Base-by-base conservation (phyloP, 1,139 yeast genomes). In the Pichia sp. region DNA sequence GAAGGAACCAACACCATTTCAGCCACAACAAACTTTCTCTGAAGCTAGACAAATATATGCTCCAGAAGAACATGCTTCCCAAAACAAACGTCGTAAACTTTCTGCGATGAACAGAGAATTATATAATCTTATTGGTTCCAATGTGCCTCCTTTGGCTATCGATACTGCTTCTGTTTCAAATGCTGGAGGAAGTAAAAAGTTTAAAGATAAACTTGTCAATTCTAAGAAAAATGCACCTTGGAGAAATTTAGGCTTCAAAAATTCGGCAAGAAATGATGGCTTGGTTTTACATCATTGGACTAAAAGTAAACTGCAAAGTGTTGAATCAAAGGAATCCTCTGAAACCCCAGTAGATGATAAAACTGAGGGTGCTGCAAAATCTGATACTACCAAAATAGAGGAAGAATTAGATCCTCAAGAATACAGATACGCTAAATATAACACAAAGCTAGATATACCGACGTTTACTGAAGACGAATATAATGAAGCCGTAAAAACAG, bases 51-150 rank as follows among this genome's bases (percentile, higher is more conserved):
- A 48, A 37, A 30, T 42, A 2, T 50, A 50, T 32, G 33, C 44
- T 26, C 41, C 52, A 23, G 54, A 51, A 23, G 51, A 50, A 12
- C 49, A 42, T 43, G 53, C 55, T 6, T 46, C 53, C 9, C 40
- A 40, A 16, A 47, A 51, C 24, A 58, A 61, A 44, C 56, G 53
- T 49, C 53, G 55, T 29, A 60, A 58, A 43, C 48, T 54, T 20
- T 58, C 87, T 20, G 96, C 96, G 23, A 84, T 92, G 80, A 94
- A 87, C 51, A 74, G 98, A 54, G 98, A 92, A 62, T 70, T 92
- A 44, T 90, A 84, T 63, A 85, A 84, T 55, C 71, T 94, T 48
- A 69, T 94, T 35, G 98, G 99, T 2, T 92, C 94, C 35, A 89
- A 87, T 62, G 81, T 95, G 2, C 97, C 98, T 0, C 94, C 98